Evolutionary conservation across 495 filamentous ascomycete species (phyloP), one percentile per base, ranked within the genome.

Genomic region (Hypoxylon cercidicola): DNA sequence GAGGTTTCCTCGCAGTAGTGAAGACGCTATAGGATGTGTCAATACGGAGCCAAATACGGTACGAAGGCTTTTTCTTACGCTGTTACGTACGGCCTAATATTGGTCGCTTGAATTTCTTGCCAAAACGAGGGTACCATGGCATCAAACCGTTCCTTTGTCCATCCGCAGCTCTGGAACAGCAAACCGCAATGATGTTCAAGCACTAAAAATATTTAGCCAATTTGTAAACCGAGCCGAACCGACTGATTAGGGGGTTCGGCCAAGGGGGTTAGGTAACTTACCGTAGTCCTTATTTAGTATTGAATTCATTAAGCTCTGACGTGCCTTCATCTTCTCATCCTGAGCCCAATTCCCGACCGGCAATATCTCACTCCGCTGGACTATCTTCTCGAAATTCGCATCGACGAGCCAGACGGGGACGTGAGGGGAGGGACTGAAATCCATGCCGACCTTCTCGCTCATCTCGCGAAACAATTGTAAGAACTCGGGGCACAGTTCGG

Each of bases 311-410:
- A 72, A 19, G 8, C 3, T 46, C 55, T 74, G 66, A 0, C 63
- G 60, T 6, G 52, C 40, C 40, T 49, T 59, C 57, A 70, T 40
- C 45, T 75, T 70, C 16, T 74, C 70, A 37, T 76, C 72, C 28
- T 70, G 51, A 4, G 70, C 74, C 72, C 72, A 75, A 19, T 52
- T 62, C 1, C 72, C 70, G 50, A 60, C 4, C 0, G 57, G 55
- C 7, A 64, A 52, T 18, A 75, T 64, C 44, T 71, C 76, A 75
- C 78, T 67, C 15, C 78, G 75, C 60, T 85, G 79, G 10, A 60
- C 62, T 19, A 88, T 79, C 51, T 87, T 82, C 13, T 78, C 68
- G 67, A 88, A 89, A 0, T 86, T 85, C 19, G 79, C 82, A 5
- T 81, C 81, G 23, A 80, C 75, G 50, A 85, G 75, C 61, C 77